A percentile compares a stretch with the other conserved stretches of the same genome.
Evolutionary conservation across 164 flowering plant species (phyloP).

Genomic region (Vitis rotundifolia): DNA sequence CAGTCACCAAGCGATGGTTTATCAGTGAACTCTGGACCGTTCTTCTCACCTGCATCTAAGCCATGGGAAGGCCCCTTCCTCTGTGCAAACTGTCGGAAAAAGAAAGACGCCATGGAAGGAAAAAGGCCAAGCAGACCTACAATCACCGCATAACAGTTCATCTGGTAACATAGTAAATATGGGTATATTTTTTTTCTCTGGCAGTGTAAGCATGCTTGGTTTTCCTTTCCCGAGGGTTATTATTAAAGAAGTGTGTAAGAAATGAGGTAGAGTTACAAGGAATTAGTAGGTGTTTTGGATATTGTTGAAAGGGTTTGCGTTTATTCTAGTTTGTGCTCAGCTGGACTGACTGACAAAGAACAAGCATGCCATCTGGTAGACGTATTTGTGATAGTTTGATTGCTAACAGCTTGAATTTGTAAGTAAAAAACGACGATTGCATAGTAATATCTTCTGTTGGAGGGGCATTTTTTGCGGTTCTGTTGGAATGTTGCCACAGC

Average conservation of each 20-base stretch:
- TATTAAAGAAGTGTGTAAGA: slow-evolving; percentile 28
- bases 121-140: slow-evolving; percentile 57
- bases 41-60: slow-evolving; percentile 65
- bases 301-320: slow-evolving; percentile 19
- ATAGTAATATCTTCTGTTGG: slow-evolving; percentile 1
- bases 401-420: slow-evolving; percentile 45
- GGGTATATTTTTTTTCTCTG: slow-evolving; percentile 24
- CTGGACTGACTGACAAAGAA: slow-evolving; percentile 30
- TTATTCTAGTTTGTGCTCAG: slow-evolving; percentile 31
- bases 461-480: not conserved
- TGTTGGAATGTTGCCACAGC: not conserved
- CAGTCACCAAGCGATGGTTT: slow-evolving; percentile 60
- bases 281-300: slow-evolving; percentile 26
- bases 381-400: slow-evolving; percentile 29
- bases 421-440: slow-evolving; percentile 30
- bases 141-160: slow-evolving; percentile 25
- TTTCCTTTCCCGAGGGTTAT: slow-evolving; percentile 18
- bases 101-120: slow-evolving; percentile 99
- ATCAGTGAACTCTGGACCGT: slow-evolving; percentile 57
- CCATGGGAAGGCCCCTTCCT: slow-evolving; percentile 87
- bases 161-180: slow-evolving; percentile 28
- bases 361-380: slow-evolving; percentile 17
- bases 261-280: slow-evolving; percentile 23
- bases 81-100: slow-evolving; percentile 66
- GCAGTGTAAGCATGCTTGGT: slow-evolving; percentile 42